phyloP scores from a whole-genome alignment of 495 filamentous ascomycete genomes.

The Penicillium goetzii region DNA sequence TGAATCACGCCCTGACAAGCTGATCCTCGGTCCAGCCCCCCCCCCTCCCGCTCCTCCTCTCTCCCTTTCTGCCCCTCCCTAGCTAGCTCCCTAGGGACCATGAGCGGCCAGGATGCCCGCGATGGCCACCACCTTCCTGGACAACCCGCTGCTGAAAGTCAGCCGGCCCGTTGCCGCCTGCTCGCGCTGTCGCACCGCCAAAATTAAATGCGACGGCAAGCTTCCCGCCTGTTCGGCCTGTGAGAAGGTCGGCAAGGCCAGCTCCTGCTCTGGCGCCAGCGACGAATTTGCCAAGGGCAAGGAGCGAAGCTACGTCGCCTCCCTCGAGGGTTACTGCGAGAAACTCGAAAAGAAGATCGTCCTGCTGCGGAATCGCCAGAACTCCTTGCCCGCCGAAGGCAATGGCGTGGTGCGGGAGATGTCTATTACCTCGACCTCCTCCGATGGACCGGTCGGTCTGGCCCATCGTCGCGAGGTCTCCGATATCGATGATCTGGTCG shows the following conservation, averaged over 20 bases:
- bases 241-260: slow-evolving; percentile 77
- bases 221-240: slow-evolving; percentile 92
- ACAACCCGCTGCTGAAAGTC: slow-evolving; percentile 83
- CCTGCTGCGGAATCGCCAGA: slow-evolving; percentile 59
- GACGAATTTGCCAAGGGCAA: slow-evolving; percentile 94
- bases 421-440: slow-evolving; percentile 48
- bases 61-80: slow-evolving; percentile 1
- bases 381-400: slow-evolving; percentile 60
- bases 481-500: slow-evolving; percentile 78
- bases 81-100: neutral
- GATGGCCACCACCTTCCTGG: slow-evolving; percentile 49
- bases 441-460: slow-evolving; percentile 41
- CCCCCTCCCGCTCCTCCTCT: neutral
- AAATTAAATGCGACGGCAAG: slow-evolving; percentile 96
- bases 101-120: slow-evolving; percentile 29
- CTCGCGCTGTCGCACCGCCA: slow-evolving; percentile 86
- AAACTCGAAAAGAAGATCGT: slow-evolving; percentile 74
- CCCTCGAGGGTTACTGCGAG: slow-evolving; percentile 84
- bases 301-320: slow-evolving; percentile 93
- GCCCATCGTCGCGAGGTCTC: slow-evolving; percentile 63
- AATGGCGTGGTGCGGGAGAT: slow-evolving; percentile 62
- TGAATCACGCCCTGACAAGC: neutral
- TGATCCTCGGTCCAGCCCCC: neutral
- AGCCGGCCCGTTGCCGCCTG: slow-evolving; percentile 92
- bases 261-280: slow-evolving; percentile 87